Base-by-base conservation (phyloP, 768 basidiomycete genomes). In the Basidioascus undulatus region DNA sequence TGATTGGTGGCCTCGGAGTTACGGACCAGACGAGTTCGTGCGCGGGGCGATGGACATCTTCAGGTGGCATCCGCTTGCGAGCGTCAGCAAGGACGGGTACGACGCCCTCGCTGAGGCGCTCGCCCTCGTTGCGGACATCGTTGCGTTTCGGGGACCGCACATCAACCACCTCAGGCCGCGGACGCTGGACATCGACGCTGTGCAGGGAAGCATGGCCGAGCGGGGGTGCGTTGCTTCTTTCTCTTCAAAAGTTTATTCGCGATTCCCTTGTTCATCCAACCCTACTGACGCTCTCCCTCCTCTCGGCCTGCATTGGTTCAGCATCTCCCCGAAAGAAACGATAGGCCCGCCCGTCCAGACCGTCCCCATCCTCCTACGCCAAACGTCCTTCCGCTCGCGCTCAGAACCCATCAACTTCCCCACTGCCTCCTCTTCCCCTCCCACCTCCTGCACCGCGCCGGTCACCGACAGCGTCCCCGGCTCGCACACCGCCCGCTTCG, bases 91-190 rank as follows among this genome's bases (percentile, higher is more conserved):
- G 30, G 43, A 49, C 24, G 46, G 40, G 24, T 56, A 56, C 42
- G 41, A 43, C 15, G 33, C 38, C 36, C 40, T 56, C 32, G 42
- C 46, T 10, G 33, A 33, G 12, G 44, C 40, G 2, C 50, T 51
- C 34, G 46, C 51, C 1, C 42, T 56, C 18, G 41, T 53, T 16
- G 55, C 55, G 33, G 55, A 56, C 42, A 51, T 54, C 24, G 53
- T 44, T 24, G 51, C 46, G 11, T 56, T 56, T 34, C 45, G 45
- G 36, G 52, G 52, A 6, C 52, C 53, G 16, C 53, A 54, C 35
- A 52, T 54, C 43, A 54, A 54, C 38, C 53, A 56, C 41, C 43
- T 56, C n/a, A 56, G 53, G 8, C 55, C 55, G 21, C 39, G 53
- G 28, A 51, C 53, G 16, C 33, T 56, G 32, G 55, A 56, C 40